Evolutionary conservation across 345 rosid species (phyloP), one percentile per base, ranked within the genome.

Genomic region (Rhodomyrtus tomentosa): DNA sequence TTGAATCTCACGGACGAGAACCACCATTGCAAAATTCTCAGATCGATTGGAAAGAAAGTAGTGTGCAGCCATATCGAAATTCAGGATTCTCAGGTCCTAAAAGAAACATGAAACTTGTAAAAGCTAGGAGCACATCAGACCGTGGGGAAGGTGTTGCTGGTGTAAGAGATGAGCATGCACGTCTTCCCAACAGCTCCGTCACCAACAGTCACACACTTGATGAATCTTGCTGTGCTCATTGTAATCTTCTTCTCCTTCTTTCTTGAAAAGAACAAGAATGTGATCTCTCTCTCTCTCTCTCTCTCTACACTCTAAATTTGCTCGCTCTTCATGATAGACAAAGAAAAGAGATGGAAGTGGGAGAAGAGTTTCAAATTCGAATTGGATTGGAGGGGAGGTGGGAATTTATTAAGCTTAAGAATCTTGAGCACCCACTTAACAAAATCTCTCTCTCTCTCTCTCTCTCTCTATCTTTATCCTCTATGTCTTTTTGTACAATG

Each of bases 181-280:
- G 93, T 91, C 85, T 91, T 91, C 50, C 93, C 93, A 48, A 90
- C 93, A 6, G 93, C 93, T 27, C 93, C 93, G 82, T 91, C 92
- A 6, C 93, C 92, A 40, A 91, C 92, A n/a, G 93, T 91, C 49
- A 90, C 93, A 83, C 93, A 91, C 88, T 91, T 91, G 88, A 91
- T 91, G 84, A 91, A 91, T 82, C 92, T 90, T 24, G 92, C 91
- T 13, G 93, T 90, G 89, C 81, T 91, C 93, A 91, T 90, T 42
- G 27, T 79, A 68, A 38, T 68, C 16, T 68, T 68, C 25, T 68
- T 68, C 79, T 20, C 76, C 45, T 38, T 9, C 79, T 68, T 68
- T 55, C 58, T 55, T 55, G 58, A 21, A 36, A 68, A 62, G 9
- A 4, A 4, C 25, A 1, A 68, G 21, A 68, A 36, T 20, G 45